Percentiles rank a stretch among this genome's conserved stretches.
Conservation (phyloP, 257 asterid species). For the Gardenia jasminoides region DNA sequence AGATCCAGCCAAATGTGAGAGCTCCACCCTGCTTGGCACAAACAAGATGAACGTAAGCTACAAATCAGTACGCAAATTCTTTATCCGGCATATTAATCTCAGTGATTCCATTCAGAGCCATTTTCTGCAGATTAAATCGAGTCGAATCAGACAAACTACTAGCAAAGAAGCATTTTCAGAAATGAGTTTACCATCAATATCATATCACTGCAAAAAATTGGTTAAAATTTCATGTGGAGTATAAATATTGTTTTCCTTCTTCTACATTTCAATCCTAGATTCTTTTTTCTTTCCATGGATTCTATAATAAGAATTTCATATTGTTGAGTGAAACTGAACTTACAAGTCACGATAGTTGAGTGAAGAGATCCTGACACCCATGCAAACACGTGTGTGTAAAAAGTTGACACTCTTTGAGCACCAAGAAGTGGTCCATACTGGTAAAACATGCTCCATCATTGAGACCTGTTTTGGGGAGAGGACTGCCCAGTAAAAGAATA, state of each 20-base stretch:
- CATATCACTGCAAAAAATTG: neutral
- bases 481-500: conserved; percentile 43
- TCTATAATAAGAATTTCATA: neutral
- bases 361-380: conserved; percentile 74
- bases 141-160: neutral
- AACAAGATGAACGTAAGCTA: conserved; percentile 15
- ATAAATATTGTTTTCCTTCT: neutral
- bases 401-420: conserved; percentile 35
- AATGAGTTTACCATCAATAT: neutral
- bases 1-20: conserved; percentile 57
- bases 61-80: neutral
- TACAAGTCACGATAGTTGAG: conserved; percentile 60
- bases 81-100: neutral
- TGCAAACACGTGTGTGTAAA: conserved; percentile 47
- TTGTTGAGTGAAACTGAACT: conserved; percentile 32
- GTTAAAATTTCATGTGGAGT: neutral
- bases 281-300: neutral
- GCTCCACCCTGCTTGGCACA: conserved; percentile 52
- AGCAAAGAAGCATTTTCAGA: neutral
- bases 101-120: neutral
- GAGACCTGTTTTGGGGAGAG: conserved; percentile 82
- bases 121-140: neutral
- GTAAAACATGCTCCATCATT: conserved; percentile 73
- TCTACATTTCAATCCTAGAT: neutral
- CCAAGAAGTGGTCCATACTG: conserved; percentile 71